Percentiles rank a stretch among this genome's conserved stretches.
Evolutionary conservation across 2,329 filamentous ascomycete genomes (phyloP).

Genomic region (Daldinia sp.): DNA sequence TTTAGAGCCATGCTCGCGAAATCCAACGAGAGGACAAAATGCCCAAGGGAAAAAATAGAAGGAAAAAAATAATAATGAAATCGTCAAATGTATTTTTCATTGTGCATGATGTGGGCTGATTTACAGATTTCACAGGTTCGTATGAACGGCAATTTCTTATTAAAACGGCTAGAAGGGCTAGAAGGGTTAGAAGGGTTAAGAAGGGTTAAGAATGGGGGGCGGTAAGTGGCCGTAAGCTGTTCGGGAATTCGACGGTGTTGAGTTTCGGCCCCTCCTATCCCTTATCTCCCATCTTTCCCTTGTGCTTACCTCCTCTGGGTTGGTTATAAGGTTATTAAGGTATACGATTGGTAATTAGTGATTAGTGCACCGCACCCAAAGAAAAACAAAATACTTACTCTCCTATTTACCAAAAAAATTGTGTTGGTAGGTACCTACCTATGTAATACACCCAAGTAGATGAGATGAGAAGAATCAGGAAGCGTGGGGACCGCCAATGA

Average conservation of each 20-base stretch:
- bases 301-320: no score
- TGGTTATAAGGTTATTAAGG: no score
- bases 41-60: neutral
- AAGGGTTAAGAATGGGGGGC: no score
- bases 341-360: no score
- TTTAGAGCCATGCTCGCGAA: conserved; percentile 25
- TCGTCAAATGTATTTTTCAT: conserved; percentile 8
- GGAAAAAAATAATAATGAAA: conserved; percentile 5
- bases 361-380: no score
- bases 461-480: no score
- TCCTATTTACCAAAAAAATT: conserved; percentile 1
- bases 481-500: neutral
- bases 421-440: no score
- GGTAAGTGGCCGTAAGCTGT: neutral
- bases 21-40: conserved; percentile 1
- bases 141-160: conserved; percentile 24
- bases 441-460: no score
- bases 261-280: neutral
- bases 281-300: no score
- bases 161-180: conserved; percentile 1
- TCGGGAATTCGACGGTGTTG: neutral
- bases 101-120: conserved; percentile 29
- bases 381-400: no score
- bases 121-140: conserved; percentile 13
- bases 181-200: no score